phyloP scores from a whole-genome alignment of 148 eudicot genomes.

The Beta vulgaris region DNA sequence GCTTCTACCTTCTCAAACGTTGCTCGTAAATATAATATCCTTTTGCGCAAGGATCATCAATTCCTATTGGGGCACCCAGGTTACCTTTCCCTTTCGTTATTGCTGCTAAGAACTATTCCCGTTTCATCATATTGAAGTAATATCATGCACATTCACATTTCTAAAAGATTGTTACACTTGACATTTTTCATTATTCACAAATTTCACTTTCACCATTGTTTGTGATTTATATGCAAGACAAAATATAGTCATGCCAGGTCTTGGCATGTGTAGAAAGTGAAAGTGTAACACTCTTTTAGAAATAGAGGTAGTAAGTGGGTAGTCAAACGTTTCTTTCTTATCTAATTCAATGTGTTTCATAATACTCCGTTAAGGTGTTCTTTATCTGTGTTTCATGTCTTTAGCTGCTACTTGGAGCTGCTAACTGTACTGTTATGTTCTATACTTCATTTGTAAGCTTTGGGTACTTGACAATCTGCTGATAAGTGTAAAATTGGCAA shows the following conservation, averaged over 20 bases:
- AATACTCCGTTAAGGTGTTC: not conserved
- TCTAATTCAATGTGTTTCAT: not conserved
- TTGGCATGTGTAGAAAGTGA: too few relatives aligned
- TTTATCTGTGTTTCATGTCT: not conserved
- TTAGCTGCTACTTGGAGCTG: not conserved
- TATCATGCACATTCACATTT: not conserved
- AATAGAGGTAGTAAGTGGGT: too few relatives aligned
- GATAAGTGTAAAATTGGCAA: not conserved
- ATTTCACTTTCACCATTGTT: too few relatives aligned
- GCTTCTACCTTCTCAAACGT: slow-evolving; percentile 60
- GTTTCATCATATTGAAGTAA: not conserved
- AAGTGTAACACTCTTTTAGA: too few relatives aligned
- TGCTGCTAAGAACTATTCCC: not conserved
- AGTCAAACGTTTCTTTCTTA: not conserved
- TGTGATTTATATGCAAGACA: too few relatives aligned
- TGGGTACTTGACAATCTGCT: not conserved
- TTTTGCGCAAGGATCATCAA: slow-evolving; percentile 68
- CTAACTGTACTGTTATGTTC: not conserved
- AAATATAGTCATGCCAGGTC: too few relatives aligned
- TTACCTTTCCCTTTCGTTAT: slow-evolving; percentile 30
- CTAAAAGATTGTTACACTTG: too few relatives aligned
- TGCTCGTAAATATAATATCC: slow-evolving; percentile 76
- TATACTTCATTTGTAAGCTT: not conserved
- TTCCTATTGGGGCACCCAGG: slow-evolving; percentile 99
- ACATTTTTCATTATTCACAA: too few relatives aligned